These are phyloP conservation scores for Populus trichocarpa DNA, from an alignment of 441 rosid genomes.

Conservation along the genomic window DNA sequence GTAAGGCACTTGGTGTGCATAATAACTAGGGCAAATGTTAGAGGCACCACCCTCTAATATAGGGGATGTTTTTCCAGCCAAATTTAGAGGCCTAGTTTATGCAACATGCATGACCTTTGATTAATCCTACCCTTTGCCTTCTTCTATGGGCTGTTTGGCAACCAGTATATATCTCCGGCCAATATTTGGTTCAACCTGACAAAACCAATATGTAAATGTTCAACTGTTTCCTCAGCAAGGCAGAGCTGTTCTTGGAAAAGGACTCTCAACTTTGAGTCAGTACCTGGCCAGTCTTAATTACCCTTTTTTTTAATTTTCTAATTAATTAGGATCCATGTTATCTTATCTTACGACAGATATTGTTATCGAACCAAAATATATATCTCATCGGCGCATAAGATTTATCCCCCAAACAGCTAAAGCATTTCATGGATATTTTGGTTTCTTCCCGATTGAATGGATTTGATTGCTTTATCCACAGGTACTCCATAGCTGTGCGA, in stretches of 20 bases:
- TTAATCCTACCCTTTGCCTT: conserved; percentile 5
- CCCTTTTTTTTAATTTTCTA: no score
- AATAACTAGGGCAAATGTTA: conserved; percentile 16
- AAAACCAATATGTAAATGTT: neutral
- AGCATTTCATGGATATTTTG: neutral
- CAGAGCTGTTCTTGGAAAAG: no score
- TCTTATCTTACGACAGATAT: no score
- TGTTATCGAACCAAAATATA: neutral
- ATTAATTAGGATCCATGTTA: no score
- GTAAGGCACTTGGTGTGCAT: conserved; percentile 40
- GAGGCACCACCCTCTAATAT: conserved; percentile 6
- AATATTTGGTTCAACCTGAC: conserved; percentile 7
- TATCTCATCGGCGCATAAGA: neutral
- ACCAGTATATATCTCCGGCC: neutral
- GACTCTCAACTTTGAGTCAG: no score
- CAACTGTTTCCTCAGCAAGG: no score
- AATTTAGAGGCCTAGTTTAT: neutral
- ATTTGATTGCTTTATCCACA: neutral
- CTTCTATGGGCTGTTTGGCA: conserved; percentile 9
- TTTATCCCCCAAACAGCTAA: neutral
- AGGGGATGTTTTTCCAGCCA: conserved; percentile 22
- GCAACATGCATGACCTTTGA: neutral
- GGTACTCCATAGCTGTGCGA: no score
- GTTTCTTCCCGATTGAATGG: neutral
- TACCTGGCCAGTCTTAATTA: no score